Evolutionary conservation across 73 alveolate genomes (phyloP).

Genomic region (Paramecium biaurelia): DNA sequence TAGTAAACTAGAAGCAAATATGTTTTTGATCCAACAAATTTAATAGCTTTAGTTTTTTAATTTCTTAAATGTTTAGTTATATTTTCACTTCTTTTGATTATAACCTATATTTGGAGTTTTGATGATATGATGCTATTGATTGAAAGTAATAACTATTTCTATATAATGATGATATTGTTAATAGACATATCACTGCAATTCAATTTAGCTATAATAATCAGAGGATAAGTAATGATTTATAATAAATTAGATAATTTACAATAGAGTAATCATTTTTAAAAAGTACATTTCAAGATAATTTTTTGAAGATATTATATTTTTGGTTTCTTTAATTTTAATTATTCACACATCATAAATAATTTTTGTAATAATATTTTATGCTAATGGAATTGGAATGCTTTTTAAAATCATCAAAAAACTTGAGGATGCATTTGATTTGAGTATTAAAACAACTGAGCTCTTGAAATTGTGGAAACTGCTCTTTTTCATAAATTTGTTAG

Average conservation of each 20-base stretch:
- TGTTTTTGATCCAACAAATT: background rate
- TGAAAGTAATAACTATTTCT: background rate
- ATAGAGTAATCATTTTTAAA: background rate
- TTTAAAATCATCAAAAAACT: background rate
- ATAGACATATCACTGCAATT: conserved; percentile 5
- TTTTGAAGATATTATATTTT: background rate
- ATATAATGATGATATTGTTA: background rate
- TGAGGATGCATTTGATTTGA: background rate
- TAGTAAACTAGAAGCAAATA: background rate
- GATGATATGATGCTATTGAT: background rate
- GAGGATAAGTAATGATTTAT: conserved; percentile 26
- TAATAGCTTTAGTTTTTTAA: background rate
- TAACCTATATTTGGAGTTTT: background rate
- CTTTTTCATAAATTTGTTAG: background rate
- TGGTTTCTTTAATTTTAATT: background rate
- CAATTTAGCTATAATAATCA: background rate
- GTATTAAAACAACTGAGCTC: background rate
- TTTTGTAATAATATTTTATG: background rate
- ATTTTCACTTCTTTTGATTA: background rate
- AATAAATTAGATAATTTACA: background rate
- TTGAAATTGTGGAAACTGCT: background rate
- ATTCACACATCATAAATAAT: background rate
- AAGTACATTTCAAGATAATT: background rate
- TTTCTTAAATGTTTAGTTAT: background rate
- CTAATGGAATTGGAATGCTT: background rate